Evolutionary conservation across 148 eudicot genomes (phyloP).

Genomic region (Dysphania ambrosioides): DNA sequence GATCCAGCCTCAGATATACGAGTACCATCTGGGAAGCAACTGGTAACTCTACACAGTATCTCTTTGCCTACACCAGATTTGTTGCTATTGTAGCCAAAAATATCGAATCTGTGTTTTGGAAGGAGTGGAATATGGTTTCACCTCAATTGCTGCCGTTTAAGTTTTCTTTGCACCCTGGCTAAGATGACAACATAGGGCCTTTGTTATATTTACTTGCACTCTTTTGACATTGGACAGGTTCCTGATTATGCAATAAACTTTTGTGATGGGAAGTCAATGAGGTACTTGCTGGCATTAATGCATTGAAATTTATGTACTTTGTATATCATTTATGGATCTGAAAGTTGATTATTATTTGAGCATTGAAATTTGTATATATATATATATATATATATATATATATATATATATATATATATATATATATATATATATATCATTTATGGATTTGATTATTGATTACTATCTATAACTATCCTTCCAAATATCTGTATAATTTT

Average conservation of each 20-base stretch:
- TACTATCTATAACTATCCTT: not conserved
- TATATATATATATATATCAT: too few relatives aligned
- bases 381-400: too few relatives aligned
- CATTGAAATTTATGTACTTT: not conserved
- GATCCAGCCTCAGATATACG: constrained; percentile 31
- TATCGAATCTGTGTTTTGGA: not conserved
- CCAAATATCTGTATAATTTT: not conserved
- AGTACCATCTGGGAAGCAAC: constrained; percentile 53
- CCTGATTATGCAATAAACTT: constrained; percentile 56
- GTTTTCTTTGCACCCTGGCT: not conserved
- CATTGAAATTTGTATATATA: too few relatives aligned
- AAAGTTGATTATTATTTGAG: too few relatives aligned
- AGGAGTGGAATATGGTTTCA: not conserved
- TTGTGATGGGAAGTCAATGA: constrained; percentile 36
- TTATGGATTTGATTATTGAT: not conserved
- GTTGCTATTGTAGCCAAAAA: too few relatives aligned
- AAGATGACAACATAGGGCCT: not conserved
- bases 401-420: too few relatives aligned
- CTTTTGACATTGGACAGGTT: constrained; percentile 33
- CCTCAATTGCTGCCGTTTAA: not conserved
- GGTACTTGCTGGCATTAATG: constrained; percentile 21
- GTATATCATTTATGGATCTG: not conserved
- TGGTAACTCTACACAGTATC: constrained; percentile 32
- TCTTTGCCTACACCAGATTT: not conserved
- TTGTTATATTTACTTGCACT: constrained; percentile 2